Evolutionary conservation across 352 stramenopile species (phyloP).

Genomic region (Phytophthora podocarpi): DNA sequence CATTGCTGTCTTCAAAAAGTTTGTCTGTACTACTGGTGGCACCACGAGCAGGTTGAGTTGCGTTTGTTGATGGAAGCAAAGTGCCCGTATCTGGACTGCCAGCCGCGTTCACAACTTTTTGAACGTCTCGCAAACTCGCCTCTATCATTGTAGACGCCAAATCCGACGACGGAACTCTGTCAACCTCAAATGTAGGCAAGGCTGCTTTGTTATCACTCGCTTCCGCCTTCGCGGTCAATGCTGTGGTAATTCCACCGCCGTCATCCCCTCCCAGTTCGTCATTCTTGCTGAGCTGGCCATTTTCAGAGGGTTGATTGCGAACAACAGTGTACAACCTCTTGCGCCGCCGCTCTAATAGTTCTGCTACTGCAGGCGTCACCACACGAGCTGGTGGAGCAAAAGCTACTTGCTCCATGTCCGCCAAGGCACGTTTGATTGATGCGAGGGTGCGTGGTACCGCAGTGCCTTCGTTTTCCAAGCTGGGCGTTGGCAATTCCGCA

Average conservation of each 20-base stretch:
- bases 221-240: neutral
- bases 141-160: neutral
- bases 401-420: constrained; percentile 24
- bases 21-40: neutral
- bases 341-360: constrained; percentile 30
- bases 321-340: constrained; percentile 14
- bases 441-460: neutral
- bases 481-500: neutral
- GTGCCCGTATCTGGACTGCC: neutral
- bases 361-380: constrained; percentile 22
- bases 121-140: neutral
- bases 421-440: constrained; percentile 12
- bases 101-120: neutral
- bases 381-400: constrained; percentile 24
- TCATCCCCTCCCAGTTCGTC: neutral
- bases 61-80: neutral
- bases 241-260: neutral
- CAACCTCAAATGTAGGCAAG: neutral
- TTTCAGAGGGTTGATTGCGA: neutral
- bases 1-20: neutral
- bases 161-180: neutral
- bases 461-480: neutral
- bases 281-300: neutral
- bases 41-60: neutral
- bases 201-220: neutral